phyloP scores from a whole-genome alignment of 768 basidiomycete genomes.

The Phanerochaete sordida region DNA sequence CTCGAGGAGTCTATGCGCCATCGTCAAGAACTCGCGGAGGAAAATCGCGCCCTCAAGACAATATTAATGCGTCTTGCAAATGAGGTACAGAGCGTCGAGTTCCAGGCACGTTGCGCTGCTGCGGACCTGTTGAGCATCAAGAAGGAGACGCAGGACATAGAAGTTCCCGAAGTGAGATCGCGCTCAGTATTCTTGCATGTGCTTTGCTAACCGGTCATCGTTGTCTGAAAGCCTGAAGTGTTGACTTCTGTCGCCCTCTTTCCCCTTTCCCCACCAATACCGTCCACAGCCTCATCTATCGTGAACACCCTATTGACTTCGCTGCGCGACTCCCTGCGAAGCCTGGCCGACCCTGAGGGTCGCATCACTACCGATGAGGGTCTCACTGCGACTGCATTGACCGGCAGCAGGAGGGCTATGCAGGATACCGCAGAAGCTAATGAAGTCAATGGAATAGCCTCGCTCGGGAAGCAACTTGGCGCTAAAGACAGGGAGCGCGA shows the following conservation, averaged over 20 bases:
- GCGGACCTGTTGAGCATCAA: neutral
- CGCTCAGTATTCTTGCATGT: neutral
- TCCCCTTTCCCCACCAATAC: constrained; percentile 19
- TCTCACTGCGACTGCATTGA: neutral
- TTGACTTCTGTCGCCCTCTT: constrained; percentile 23
- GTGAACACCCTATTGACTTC: constrained; percentile 23
- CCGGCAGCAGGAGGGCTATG: neutral
- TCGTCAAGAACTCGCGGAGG: constrained; percentile 54
- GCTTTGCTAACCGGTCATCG: neutral
- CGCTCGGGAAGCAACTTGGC: neutral
- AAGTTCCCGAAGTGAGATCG: neutral
- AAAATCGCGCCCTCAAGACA: constrained; percentile 59
- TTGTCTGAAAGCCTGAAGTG: constrained; percentile 19
- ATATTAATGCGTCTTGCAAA: constrained; percentile 63
- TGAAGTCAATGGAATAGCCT: neutral
- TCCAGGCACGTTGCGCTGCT: neutral
- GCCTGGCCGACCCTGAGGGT: constrained; percentile 22
- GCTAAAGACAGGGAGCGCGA: constrained; percentile 6
- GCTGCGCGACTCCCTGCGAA: constrained; percentile 21
- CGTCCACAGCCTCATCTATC: constrained; percentile 21
- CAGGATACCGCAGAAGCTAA: neutral
- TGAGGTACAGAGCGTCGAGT: constrained; percentile 44
- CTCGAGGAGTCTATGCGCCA: constrained; percentile 73
- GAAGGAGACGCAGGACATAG: neutral
- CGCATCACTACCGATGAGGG: neutral